A percentile compares a stretch with the other conserved stretches of the same genome.
phyloP scores from a whole-genome alignment of 2,329 filamentous ascomycete species.

The Beauveria caledonica region DNA sequence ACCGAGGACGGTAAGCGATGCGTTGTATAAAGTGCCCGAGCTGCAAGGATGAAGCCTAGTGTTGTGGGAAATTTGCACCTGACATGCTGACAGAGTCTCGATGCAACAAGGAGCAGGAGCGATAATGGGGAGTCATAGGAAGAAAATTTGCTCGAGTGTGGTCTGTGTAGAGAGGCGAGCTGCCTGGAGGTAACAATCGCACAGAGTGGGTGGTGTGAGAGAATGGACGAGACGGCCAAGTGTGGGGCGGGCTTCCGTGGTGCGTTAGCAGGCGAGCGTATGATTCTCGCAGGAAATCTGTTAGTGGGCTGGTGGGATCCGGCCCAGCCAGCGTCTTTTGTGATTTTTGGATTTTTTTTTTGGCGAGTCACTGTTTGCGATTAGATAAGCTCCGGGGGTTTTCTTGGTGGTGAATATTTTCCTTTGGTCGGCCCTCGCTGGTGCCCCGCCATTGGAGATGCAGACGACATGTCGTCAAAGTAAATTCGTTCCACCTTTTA shows the following conservation, averaged over 20 bases:
- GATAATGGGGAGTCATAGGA: background rate
- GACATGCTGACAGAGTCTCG: too few relatives aligned
- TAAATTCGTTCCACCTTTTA: too few relatives aligned
- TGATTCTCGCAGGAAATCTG: background rate
- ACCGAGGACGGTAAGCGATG: background rate
- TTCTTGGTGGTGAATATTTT: background rate
- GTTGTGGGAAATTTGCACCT: too few relatives aligned
- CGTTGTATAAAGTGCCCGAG: background rate
- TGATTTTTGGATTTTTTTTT: background rate
- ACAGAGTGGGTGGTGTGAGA: background rate
- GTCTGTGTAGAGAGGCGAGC: background rate
- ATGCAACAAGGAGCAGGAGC: background rate
- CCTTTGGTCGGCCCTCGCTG: too few relatives aligned
- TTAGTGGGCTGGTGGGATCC: background rate
- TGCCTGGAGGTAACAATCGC: background rate
- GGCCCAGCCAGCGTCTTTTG: background rate
- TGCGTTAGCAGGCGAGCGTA: background rate
- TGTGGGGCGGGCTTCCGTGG: background rate
- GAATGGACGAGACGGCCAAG: background rate
- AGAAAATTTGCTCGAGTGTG: background rate
- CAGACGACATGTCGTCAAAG: background rate
- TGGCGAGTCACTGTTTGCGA: background rate
- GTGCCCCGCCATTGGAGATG: too few relatives aligned
- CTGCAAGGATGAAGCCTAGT: background rate
- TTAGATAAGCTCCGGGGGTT: constrained; percentile 6